Base-by-base conservation (phyloP, 2,329 filamentous ascomycete genomes). In the Venturia asperata region DNA sequence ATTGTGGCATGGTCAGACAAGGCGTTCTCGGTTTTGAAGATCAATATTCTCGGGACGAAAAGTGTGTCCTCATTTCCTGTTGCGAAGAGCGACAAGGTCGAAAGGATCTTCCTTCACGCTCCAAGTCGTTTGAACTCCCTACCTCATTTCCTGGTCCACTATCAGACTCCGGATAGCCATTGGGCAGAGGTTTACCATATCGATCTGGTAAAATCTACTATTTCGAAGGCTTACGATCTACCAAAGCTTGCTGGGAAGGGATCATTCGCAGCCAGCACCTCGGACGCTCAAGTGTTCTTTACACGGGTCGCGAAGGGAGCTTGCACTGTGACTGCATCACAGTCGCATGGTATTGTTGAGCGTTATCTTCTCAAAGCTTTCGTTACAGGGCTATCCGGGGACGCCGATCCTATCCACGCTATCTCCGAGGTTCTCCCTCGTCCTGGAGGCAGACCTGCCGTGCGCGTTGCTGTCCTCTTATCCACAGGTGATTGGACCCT, bases 141-240 rank as follows among this genome's bases (percentile, higher is more conserved):
- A 58, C 82, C 91, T 45, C 91, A 96, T 77, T 95, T 97, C 78
- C 79, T 97, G 41, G 89, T 96, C 5, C 90, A 96, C 70, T 91
- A 86, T 70, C 82, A 87, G 70, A 90, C 90, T 0, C 80, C 80
- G 43, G 79, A 79, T 2, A 86, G 86, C 21, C 90, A 92, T 72
- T 91, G 89, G 80, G 93, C 89, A 3, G 89, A 95, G 67, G 88
- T 97, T 39, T 97, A 88, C 72, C 91, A 96, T 71, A 83, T 95
- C 66, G 84, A 96, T 70, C 76, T 90, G 63, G 87, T 87, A 77
- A 87, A 81, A 66, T 84, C 82, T 64, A 83, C 82, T 21, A 82
- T 93, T 37, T 83, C 81, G n/a, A 91, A 90, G 74, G 88, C 88
- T 0, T 96, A 96, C 74, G 85, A 88, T 37, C 80, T 97, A 15